phyloP scores from a whole-genome alignment of 2,329 filamentous ascomycete genomes.

The Fusarium pseudonygamai region DNA sequence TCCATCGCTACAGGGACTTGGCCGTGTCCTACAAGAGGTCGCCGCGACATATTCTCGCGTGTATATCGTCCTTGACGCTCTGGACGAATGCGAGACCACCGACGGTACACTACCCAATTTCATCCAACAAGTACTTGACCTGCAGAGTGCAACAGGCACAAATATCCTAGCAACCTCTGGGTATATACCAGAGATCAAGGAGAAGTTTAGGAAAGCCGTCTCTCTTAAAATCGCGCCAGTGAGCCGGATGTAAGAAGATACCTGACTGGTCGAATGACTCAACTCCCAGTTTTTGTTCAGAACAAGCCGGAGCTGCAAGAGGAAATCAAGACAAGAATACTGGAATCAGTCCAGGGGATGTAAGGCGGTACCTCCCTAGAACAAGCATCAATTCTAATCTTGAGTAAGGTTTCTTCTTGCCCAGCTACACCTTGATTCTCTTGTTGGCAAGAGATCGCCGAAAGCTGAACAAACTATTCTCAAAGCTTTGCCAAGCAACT shows the following conservation, averaged over 20 bases:
- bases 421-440: conserved; percentile 30
- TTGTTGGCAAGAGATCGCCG: conserved; percentile 32
- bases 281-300: background rate
- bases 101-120: background rate
- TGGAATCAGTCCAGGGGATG: conserved; percentile 2
- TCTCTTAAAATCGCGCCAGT: background rate
- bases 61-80: background rate
- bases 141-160: background rate
- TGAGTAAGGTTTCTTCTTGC: conserved; percentile 29
- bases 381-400: background rate
- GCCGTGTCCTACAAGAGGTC: background rate
- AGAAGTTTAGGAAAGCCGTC: background rate
- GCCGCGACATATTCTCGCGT: background rate
- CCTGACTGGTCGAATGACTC: background rate
- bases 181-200: background rate
- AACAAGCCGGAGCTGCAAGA: background rate
- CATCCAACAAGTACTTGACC: background rate
- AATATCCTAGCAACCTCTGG: conserved; percentile 3
- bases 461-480: background rate
- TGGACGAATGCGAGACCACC: background rate
- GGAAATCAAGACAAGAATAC: conserved; percentile 1
- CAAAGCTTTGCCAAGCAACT: conserved; percentile 22
- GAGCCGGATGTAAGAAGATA: background rate
- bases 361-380: background rate
- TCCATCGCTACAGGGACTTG: background rate